Percentiles rank a stretch among this genome's conserved stretches.
Evolutionary conservation across 2,329 filamentous ascomycete species (phyloP).

Genomic region (Penicillium fuscoglaucum): DNA sequence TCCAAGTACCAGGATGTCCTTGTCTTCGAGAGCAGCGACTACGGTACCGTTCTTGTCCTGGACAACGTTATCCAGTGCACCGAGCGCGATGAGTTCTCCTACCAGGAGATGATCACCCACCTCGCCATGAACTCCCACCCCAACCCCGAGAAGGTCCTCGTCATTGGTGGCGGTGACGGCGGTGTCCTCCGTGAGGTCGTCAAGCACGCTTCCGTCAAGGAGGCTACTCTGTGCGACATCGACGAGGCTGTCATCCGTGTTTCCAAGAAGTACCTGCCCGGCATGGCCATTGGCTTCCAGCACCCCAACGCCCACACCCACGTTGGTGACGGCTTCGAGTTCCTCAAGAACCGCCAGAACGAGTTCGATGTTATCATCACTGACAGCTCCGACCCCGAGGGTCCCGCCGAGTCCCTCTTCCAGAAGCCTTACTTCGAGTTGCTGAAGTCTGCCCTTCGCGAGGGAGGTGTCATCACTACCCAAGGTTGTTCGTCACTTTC

Average conservation of each 20-base stretch:
- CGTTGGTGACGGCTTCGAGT: conserved; percentile 98
- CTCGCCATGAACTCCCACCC: conserved; percentile 98
- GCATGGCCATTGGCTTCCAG: conserved; percentile 89
- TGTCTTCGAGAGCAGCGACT: conserved; percentile 96
- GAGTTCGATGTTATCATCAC: conserved; percentile 99
- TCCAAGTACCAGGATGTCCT: conserved; percentile 98
- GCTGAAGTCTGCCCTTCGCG: conserved; percentile 81
- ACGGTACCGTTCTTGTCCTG: conserved; percentile 92
- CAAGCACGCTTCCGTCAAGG: conserved; percentile 97
- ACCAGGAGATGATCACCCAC: conserved; percentile 99
- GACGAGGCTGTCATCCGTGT: conserved; percentile 98
- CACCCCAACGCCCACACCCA: conserved; percentile 92
- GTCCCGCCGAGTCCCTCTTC: conserved; percentile 94
- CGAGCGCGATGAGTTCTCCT: conserved; percentile 97
- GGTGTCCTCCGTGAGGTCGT: conserved; percentile 97
- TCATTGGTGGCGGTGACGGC: conserved; percentile 96
- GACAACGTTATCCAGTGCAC: conserved; percentile 99
- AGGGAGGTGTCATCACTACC: conserved; percentile 97
- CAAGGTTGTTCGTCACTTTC: conserved; percentile 98
- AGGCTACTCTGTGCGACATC: conserved; percentile 96
- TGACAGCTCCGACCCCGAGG: conserved; percentile 95
- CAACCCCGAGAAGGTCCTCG: conserved; percentile 95
- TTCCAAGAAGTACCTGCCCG: conserved; percentile 95
- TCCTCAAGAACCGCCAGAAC: conserved; percentile 94
- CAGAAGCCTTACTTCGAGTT: conserved; percentile 99